Base-by-base conservation (phyloP, 371 early-diverging fungal species). In the Mortierella sp. region DNA sequence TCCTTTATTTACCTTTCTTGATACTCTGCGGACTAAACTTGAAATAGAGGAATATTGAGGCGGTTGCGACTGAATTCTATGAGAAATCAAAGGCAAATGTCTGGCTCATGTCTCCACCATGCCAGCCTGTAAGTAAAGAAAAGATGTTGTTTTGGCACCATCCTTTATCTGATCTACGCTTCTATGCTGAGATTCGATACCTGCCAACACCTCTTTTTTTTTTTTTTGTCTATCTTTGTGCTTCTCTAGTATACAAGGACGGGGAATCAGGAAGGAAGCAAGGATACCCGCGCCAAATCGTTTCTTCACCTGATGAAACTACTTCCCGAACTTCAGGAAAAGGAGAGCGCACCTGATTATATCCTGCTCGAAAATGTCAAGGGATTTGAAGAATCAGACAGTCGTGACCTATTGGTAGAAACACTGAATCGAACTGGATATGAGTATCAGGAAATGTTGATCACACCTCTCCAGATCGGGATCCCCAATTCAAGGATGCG, bases 61-160 rank as follows among this genome's bases (percentile, higher is more conserved):
- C 92, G 1, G 81, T 93, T 50, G 82, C 86, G 16, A 68, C 85
- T 43, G 80, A 87, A 43, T 81, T 88, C 66, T 92, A 89, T 64
- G 91, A 90, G 59, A 82, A 84, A 26, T 77, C 89, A 50, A 80
- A 83, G 37, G 92, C 94, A 1, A 90, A 95, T 72, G 81, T 94
- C 26, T 95, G 92, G 91, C 90, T 93, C 30, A 92, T 95, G 92
- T 92, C 93, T 14, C 95, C 94, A 57, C 94, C 94, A 1, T 94
- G 94, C 75, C 94, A 94, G 68, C 94, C 94, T 16, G 82, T 81
- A 80, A 51, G 81, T 46, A 14, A 4, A 19, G 45, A 52, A 48
- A 58, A 50, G 15, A 37, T 25, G 26, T 9, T 37, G 5, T 37
- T 37, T 3, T 5, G 37, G 37, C 37, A n/a, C n/a, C n/a, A n/a